Percentiles rank a stretch among this genome's conserved stretches.
Conservation (phyloP, 176 grass and related monocot species). For the Oryza coarctata region DNA sequence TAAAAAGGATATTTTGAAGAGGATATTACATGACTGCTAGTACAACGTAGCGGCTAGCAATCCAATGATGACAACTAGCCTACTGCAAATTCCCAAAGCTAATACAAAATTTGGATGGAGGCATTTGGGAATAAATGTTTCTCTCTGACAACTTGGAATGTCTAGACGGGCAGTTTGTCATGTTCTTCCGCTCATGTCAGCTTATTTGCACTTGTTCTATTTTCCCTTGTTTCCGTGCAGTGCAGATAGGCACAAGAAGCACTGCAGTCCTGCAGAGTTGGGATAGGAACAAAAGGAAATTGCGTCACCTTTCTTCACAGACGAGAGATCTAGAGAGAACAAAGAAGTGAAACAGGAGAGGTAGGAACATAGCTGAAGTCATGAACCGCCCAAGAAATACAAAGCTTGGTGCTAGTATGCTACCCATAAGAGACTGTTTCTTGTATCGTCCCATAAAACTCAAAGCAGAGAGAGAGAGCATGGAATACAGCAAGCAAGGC, state of each 20-base stretch:
- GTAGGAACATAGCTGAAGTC: conserved; percentile 6
- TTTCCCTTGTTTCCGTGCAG: no score
- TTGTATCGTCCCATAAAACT: not conserved
- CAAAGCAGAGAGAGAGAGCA: not conserved
- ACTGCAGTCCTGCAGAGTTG: not conserved
- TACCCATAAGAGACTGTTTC: not conserved
- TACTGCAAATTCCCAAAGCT: no score
- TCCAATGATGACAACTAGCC: not conserved
- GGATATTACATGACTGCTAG: not conserved
- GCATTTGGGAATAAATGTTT: no score
- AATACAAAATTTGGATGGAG: no score
- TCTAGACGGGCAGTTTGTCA: no score
- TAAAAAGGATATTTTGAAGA: no score
- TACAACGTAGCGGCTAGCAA: not conserved
- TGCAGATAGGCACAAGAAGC: no score
- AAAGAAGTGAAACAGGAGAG: not conserved
- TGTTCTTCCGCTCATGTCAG: no score
- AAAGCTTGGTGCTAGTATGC: not conserved
- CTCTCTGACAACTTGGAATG: no score
- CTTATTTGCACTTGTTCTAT: no score
- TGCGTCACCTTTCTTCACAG: not conserved
- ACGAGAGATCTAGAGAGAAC: not conserved
- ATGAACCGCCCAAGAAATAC: not conserved
- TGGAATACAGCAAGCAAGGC: conserved; percentile 29
- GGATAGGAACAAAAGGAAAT: not conserved